Evolutionary conservation across 305 asterid genomes (phyloP), one percentile per base, ranked within the genome.

Genomic region (Rubia occidens): DNA sequence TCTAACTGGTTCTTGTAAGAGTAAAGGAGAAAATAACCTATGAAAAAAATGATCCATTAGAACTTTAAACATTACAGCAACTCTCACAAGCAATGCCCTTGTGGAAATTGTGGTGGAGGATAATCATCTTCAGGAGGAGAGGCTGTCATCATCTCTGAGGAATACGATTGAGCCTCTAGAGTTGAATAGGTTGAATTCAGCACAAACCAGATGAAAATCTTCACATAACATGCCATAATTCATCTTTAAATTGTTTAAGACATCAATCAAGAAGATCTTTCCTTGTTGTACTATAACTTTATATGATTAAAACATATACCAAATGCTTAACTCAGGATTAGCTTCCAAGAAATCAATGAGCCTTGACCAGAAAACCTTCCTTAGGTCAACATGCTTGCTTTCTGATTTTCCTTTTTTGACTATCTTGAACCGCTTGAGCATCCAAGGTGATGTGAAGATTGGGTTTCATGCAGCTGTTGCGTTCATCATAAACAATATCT

Each of bases 21-120:
- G 67, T 14, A 8, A 37, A 40, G 40, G 4, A 51, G 15, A 6
- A 40, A 64, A 40, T 24, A 24, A 24, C n/a, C 0, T 53, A 71
- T 72, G 35, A 54, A 26, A 62, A 39, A 2, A 24, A 21, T 45
- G 63, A 68, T 95, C 79, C 81, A 91, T 97, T 79, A 94, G 81
- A 80, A 89, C 83, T 82, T 86, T 94, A 74, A 82, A 89, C 97
- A 94, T 85, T 75, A 96, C 88, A 76, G 97, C 93, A 71, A 94
- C 88, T 73, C 99, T 84, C 71, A 77, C 69, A 66, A 91, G 97
- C 75, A 94, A 81, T 66, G 73, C 73, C 84, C 88, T 86, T 88
- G 97, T 26, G 96, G 97, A 82, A 94, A 85, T 74, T 70, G 75
- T 72, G 95, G 89, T 32, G 74, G 43, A 26, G 82, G 63, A 70